Conservation (phyloP, 208 protist genomes). For the Leishmania guyanensis region DNA sequence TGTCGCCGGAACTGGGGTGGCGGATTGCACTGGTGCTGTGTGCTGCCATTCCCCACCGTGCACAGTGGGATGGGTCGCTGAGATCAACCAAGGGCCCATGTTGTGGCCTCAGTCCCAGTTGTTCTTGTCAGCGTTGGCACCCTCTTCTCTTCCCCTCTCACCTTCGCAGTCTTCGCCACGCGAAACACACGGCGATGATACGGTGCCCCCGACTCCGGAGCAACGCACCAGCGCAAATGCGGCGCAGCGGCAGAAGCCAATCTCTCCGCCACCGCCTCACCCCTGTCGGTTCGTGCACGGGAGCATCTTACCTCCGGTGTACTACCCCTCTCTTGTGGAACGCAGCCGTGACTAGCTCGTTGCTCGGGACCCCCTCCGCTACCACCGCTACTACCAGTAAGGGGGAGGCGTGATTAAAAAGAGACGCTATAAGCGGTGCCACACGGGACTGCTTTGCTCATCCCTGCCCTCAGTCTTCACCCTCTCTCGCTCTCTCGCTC, state of each 20-base stretch:
- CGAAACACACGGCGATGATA: not conserved
- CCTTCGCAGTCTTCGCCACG: not conserved
- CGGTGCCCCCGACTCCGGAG: not conserved
- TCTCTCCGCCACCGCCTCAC: not conserved
- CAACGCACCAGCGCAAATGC: not conserved
- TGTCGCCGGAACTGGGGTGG: not conserved
- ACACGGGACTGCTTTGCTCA: not conserved
- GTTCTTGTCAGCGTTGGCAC: not conserved
- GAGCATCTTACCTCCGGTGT: conserved; percentile 28
- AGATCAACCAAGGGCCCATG: not conserved
- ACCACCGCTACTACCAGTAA: not conserved
- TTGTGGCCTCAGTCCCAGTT: not conserved
- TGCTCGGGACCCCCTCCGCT: not conserved
- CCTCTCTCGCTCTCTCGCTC: too few relatives aligned
- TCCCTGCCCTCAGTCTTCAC: not conserved
- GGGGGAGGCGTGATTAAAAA: not conserved
- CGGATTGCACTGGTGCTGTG: not conserved
- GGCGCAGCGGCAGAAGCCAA: not conserved
- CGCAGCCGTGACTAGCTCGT: not conserved
- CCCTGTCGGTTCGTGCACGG: conserved; percentile 14
- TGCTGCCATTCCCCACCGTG: not conserved
- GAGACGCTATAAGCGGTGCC: not conserved
- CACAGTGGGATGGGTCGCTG: not conserved
- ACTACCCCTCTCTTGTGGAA: conserved; percentile 24
- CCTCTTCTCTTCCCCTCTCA: not conserved